A percentile compares a stretch with the other conserved stretches of the same genome.
phyloP scores from a whole-genome alignment of 345 rosid genomes.

The Arabidopsis suecica region DNA sequence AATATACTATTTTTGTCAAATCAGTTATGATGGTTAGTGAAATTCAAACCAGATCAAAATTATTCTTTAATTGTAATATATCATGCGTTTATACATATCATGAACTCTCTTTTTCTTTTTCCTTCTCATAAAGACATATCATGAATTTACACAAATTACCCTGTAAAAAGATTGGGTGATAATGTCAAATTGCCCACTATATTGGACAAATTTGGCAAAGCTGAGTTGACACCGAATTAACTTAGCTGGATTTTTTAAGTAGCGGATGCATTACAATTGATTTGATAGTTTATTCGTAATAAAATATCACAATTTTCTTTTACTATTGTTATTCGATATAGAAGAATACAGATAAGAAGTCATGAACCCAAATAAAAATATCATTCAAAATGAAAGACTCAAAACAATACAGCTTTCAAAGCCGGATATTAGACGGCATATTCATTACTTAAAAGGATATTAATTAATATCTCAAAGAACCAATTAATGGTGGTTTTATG shows the following conservation, averaged over 20 bases:
- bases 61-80: neutral
- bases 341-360: conserved; percentile 5
- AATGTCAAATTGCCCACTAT: conserved; percentile 23
- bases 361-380: neutral
- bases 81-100: conserved; percentile 11
- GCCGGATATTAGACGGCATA: neutral
- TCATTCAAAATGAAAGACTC: too few species aligned
- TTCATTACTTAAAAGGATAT: neutral
- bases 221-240: conserved; percentile 37
- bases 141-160: conserved; percentile 21
- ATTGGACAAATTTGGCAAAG: conserved; percentile 34
- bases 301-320: conserved; percentile 1
- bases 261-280: conserved; percentile 24
- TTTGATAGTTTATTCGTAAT: conserved; percentile 33
- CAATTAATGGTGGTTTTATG: neutral
- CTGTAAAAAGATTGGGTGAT: conserved; percentile 7
- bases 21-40: conserved; percentile 5
- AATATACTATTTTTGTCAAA: conserved; percentile 8
- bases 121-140: neutral
- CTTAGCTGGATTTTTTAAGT: conserved; percentile 21
- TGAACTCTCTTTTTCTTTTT: neutral
- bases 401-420: neutral
- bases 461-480: neutral
- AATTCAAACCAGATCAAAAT: neutral
- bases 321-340: conserved; percentile 12